Base-by-base conservation (phyloP, 2,329 filamentous ascomycete genomes). In the Nothophaeocryptopus gaeumannii region DNA sequence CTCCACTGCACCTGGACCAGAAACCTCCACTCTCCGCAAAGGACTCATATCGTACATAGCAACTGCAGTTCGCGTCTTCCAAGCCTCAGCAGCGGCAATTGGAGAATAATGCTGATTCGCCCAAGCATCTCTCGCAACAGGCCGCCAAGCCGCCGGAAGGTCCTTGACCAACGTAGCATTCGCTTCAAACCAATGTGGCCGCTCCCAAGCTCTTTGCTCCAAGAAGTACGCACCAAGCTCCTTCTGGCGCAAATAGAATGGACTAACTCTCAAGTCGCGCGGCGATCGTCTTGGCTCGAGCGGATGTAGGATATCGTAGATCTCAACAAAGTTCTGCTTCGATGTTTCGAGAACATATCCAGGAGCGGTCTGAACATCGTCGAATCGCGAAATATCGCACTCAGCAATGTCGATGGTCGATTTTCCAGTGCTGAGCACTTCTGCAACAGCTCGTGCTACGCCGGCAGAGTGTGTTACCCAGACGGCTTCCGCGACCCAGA, bases 391-490 rank as follows among this genome's bases (percentile, higher is more conserved):
- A 0, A 85, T 64, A 34, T 84, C 81, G 56, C 80, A 82, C 35
- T 82, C 82, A 2, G 77, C 69, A 3, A 84, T 67, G 44, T 84
- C 81, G 31, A 83, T 72, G 4, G 72, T 64, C 0, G 81, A 81
- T 16, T 70, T 71, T 2, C 81, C 82, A 1, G 71, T 73, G 0
- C 81, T 84, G 20, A 85, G 67, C 0, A 81, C 60, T 60, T 85
- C 74, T 0, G 82, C 82, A 1, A 85, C 62, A 0, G 82, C 80
- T 20, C 79, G 76, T 8, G 82, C 82, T 1, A 84, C 78, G 16
- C 82, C 82, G 0, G 80, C 81, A 0, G 81, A 84, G 55, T 85
- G 82, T 13, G 82, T 85, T 1, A 84, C 82, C 82, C 82, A 85
- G 0, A 85, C 80, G 5, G 82, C 82, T 58, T 85, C 82, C 0